These are phyloP conservation scores for Solanum dulcamara DNA, from an alignment of 257 asterid species.

Conservation along the genomic window DNA sequence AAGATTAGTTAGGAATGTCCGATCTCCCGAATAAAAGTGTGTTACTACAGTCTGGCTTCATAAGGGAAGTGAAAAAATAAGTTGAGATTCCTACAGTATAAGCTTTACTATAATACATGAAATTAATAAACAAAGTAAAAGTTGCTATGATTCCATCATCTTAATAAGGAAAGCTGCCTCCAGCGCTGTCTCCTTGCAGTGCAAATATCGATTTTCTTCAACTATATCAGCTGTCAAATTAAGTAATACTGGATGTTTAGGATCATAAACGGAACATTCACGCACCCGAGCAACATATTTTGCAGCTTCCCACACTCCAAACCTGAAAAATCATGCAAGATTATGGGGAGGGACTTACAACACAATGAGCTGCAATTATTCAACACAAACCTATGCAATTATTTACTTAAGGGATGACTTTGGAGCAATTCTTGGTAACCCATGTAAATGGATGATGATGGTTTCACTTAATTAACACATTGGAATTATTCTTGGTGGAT, in stretches of 20 bases:
- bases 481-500: background rate
- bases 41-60: background rate
- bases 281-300: constrained; percentile 86
- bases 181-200: constrained; percentile 74
- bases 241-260: constrained; percentile 63
- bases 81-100: background rate
- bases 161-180: constrained; percentile 78
- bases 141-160: constrained; percentile 29
- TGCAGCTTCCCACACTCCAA: constrained; percentile 97
- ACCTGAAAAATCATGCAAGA: constrained; percentile 34
- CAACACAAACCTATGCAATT: background rate
- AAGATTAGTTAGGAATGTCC: background rate
- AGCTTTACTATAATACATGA: background rate
- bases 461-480: background rate
- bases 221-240: constrained; percentile 69
- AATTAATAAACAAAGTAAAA: background rate
- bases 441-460: background rate
- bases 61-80: background rate
- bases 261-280: constrained; percentile 62
- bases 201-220: constrained; percentile 75
- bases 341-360: background rate
- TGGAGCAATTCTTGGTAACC: background rate
- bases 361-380: background rate
- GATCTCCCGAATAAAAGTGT: background rate
- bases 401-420: background rate